phyloP scores from a whole-genome alignment of 2,329 filamentous ascomycete genomes.

The Juglanconis juglandina region DNA sequence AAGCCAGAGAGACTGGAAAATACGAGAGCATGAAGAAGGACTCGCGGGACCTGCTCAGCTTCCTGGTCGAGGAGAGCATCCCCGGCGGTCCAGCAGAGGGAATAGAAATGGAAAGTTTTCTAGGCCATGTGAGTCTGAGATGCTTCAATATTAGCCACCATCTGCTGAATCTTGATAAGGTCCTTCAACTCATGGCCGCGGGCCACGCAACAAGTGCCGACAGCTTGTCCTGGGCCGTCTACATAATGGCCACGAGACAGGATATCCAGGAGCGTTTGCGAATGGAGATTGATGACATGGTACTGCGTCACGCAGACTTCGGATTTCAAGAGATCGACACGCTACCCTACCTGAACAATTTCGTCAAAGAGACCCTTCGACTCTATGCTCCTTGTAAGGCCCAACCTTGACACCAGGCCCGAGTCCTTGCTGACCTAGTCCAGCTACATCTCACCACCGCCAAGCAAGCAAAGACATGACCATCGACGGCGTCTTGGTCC shows the following conservation, averaged over 20 bases:
- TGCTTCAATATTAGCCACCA: too few species aligned
- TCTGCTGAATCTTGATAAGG: too few species aligned
- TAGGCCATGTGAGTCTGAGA: conserved; percentile 18
- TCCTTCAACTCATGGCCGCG: conserved; percentile 24
- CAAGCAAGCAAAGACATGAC: conserved; percentile 19
- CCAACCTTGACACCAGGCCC: too few species aligned
- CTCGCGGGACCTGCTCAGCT: conserved; percentile 24
- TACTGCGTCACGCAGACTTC: not conserved
- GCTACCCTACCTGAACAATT: conserved; percentile 33
- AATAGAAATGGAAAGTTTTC: conserved; percentile 24
- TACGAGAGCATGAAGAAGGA: conserved; percentile 4
- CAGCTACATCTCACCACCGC: not conserved
- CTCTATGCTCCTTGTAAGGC: conserved; percentile 29
- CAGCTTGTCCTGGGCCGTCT: conserved; percentile 31
- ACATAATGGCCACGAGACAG: conserved; percentile 29
- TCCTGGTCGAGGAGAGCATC: conserved; percentile 26
- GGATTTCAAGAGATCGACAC: conserved; percentile 24
- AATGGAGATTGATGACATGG: conserved; percentile 24
- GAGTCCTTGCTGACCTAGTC: not conserved
- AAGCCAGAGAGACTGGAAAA: conserved; percentile 21
- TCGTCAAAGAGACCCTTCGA: conserved; percentile 33
- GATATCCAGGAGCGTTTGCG: conserved; percentile 31
- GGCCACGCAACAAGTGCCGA: conserved; percentile 34
- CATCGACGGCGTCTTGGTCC: conserved; percentile 23
- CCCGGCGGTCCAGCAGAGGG: conserved; percentile 11